Evolutionary conservation across 1,284 basidiomycete species (phyloP), one percentile per base, ranked within the genome.

Genomic region (Apiotrichum montevideense): DNA sequence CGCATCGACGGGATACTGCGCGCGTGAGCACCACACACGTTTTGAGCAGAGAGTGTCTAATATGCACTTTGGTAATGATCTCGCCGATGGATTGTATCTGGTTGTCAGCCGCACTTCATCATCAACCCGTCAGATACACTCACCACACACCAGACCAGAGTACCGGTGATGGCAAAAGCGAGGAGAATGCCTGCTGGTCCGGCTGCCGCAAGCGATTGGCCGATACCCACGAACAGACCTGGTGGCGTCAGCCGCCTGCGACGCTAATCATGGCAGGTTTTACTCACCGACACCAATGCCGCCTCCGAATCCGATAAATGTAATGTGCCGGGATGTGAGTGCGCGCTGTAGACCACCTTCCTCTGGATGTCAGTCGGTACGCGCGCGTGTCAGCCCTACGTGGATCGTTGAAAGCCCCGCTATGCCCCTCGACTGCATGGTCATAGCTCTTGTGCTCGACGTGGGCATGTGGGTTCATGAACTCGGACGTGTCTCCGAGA

Each of bases 21-120:
- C 8, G 8, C 37, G 37, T 39, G 4, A 39, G 37, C 37, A 39
- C 1, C 9, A 9, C 13, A 13, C 37, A 13, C 37, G 13, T 39
- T 9, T 13, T 6, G 9, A 39, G 37, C 13, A 39, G 8, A 13
- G 2, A 39, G 13, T 39, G 37, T 13, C 37, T 9, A 13, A 13
- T 39, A 39, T 13, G 37, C 21, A 51, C 49, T 33, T 51, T 51
- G 8, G 50, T 51, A 14, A 51, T 33, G 35, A 51, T 55, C 53
- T 58, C 57, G 46, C 57, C 57, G 34, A 55, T 55, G 11, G 57
- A 58, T 49, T 58, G 57, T 8, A 58, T 55, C 55, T 45, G 41
- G 37, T 13, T 11, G 11, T 48, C n/a, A 46, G 32, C 45, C 21
- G 8, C 6, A 15, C 15, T 11, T 29, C 15, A 21, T 37, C 21